A percentile compares a stretch with the other conserved stretches of the same genome.
Evolutionary conservation across 2,329 filamentous ascomycete genomes (phyloP).

Genomic region (Aspergillus persii): DNA sequence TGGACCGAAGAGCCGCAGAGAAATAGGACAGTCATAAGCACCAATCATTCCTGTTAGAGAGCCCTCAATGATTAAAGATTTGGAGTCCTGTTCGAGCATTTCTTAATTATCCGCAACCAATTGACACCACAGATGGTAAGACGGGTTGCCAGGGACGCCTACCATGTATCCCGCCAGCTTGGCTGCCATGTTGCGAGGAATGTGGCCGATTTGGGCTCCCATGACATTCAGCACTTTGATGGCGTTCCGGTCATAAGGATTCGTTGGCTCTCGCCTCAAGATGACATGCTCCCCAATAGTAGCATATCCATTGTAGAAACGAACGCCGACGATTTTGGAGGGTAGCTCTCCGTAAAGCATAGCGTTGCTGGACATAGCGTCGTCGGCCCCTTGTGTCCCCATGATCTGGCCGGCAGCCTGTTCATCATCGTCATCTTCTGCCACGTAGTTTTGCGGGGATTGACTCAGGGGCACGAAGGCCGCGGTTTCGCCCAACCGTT

Average conservation of each 20-base stretch:
- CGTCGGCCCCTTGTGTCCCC: constrained; percentile 34
- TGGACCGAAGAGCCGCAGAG: constrained; percentile 68
- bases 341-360: constrained; percentile 44
- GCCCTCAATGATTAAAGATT: constrained; percentile 65
- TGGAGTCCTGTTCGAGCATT: constrained; percentile 47
- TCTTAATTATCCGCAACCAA: not conserved
- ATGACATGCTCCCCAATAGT: constrained; percentile 63
- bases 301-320: constrained; percentile 64
- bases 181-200: constrained; percentile 64
- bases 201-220: constrained; percentile 72
- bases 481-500: constrained; percentile 28
- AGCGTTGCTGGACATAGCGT: constrained; percentile 33
- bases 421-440: constrained; percentile 38
- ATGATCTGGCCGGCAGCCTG: constrained; percentile 32
- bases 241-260: constrained; percentile 71
- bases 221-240: constrained; percentile 77
- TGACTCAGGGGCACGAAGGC: constrained; percentile 34
- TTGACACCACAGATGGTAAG: not conserved
- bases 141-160: constrained; percentile 16
- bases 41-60: constrained; percentile 65
- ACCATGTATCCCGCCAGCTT: constrained; percentile 74
- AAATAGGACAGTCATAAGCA: constrained; percentile 69
- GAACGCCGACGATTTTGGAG: constrained; percentile 59
- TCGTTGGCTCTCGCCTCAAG: constrained; percentile 63
- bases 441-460: constrained; percentile 23